phyloP scores from a whole-genome alignment of 2,329 filamentous ascomycete genomes.

The Epichloe glyceriae region DNA sequence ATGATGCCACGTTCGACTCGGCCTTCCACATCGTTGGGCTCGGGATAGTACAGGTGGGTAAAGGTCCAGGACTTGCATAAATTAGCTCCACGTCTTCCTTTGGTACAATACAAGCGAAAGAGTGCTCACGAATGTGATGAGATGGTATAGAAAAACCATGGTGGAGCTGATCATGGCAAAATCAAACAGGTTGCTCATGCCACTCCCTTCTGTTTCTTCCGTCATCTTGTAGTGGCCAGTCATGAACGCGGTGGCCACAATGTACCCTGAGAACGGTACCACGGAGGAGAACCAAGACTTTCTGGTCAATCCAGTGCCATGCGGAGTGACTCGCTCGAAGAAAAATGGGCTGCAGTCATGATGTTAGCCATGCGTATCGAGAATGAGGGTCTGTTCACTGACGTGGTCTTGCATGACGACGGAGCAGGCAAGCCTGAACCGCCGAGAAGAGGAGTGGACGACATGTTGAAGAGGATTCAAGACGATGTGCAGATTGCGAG shows the following conservation, averaged over 20 bases:
- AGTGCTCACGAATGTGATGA: slow-evolving; percentile 30
- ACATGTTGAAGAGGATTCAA: slow-evolving; percentile 13
- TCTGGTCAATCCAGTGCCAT: slow-evolving; percentile 34
- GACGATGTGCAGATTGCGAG: background rate
- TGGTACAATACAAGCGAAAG: background rate
- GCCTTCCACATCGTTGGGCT: slow-evolving; percentile 23
- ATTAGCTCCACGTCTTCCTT: background rate
- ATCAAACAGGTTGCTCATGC: slow-evolving; percentile 33
- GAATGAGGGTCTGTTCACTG: background rate
- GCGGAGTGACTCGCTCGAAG: slow-evolving; percentile 39
- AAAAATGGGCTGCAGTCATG: slow-evolving; percentile 31
- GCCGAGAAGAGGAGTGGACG: slow-evolving; percentile 22
- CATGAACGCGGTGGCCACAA: slow-evolving; percentile 28
- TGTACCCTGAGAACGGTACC: slow-evolving; percentile 28
- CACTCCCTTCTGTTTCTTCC: slow-evolving; percentile 24
- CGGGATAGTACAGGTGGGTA: slow-evolving; percentile 36
- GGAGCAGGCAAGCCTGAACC: slow-evolving; percentile 18
- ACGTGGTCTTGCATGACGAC: slow-evolving; percentile 24
- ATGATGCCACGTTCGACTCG: slow-evolving; percentile 24
- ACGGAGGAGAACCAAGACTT: slow-evolving; percentile 30
- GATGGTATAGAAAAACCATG: slow-evolving; percentile 31
- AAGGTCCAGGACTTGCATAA: slow-evolving; percentile 36
- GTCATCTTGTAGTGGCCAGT: slow-evolving; percentile 33
- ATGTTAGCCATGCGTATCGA: background rate
- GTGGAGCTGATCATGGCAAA: slow-evolving; percentile 33